Conservation (phyloP, 2,329 filamentous ascomycete species). For the Penicillium capsulatum region DNA sequence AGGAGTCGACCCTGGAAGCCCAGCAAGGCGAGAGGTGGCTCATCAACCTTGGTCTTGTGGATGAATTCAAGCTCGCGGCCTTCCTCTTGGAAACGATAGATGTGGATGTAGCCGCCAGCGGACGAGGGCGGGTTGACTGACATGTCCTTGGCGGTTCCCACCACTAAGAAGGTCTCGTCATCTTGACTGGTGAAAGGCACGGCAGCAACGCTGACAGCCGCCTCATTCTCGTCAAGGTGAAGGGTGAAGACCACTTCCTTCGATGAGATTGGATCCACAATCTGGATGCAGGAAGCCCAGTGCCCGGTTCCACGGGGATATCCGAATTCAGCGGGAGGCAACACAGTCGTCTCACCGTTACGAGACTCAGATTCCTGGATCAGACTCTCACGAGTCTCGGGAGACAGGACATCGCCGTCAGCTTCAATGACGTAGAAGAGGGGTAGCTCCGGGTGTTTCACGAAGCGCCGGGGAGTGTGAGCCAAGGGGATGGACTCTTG, state of each 20-base stretch:
- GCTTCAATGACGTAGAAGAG: conserved; percentile 93
- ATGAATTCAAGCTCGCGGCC: conserved; percentile 90
- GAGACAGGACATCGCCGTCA: conserved; percentile 85
- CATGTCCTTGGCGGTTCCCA: conserved; percentile 92
- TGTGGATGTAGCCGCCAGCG: conserved; percentile 78
- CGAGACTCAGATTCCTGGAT: conserved; percentile 66
- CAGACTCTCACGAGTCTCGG: conserved; percentile 69
- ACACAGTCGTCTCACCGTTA: conserved; percentile 66
- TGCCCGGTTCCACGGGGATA: conserved; percentile 77
- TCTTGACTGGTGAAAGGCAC: conserved; percentile 86
- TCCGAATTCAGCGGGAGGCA: conserved; percentile 80
- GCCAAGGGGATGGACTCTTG: conserved; percentile 81
- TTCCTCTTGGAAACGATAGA: conserved; percentile 83
- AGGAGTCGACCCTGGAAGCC: conserved; percentile 86
- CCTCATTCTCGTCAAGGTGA: conserved; percentile 84
- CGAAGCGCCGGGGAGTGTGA: conserved; percentile 84
- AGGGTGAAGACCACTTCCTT: conserved; percentile 73
- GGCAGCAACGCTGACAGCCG: conserved; percentile 77
- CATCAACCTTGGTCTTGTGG: conserved; percentile 90
- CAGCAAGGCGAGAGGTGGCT: conserved; percentile 84
- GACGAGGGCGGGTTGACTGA: conserved; percentile 70
- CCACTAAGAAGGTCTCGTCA: conserved; percentile 83
- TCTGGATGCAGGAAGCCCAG: conserved; percentile 94
- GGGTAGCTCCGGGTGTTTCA: conserved; percentile 80
- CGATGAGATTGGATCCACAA: conserved; percentile 75